Conservation (phyloP, 805 yeast species). For the Pichia manshurica region DNA sequence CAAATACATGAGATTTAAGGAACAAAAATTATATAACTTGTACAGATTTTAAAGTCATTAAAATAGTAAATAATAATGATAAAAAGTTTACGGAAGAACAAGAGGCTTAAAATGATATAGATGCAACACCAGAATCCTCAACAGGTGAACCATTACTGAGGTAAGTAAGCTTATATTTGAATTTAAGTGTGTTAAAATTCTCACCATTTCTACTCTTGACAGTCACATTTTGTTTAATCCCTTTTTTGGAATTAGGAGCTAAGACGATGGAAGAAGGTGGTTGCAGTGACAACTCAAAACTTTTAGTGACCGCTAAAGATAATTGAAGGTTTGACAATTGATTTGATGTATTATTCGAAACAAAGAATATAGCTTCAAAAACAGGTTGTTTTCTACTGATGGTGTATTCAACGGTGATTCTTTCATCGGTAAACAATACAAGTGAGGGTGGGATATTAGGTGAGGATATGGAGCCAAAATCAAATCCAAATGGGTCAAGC, state of each 20-base stretch:
- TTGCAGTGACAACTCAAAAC: constrained; percentile 24
- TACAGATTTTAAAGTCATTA: too few relatives aligned
- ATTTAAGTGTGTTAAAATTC: constrained; percentile 36
- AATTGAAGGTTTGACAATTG: constrained; percentile 45
- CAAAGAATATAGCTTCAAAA: constrained; percentile 19
- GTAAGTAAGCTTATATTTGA: constrained; percentile 72
- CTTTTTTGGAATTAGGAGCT: constrained; percentile 16
- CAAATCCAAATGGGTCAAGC: constrained; percentile 33
- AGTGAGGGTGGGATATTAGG: background rate
- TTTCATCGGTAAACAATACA: constrained; percentile 17
- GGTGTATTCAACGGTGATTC: constrained; percentile 24
- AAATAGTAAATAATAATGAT: too few relatives aligned
- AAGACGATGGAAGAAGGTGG: constrained; percentile 23
- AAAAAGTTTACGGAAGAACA: too few relatives aligned
- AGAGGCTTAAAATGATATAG: constrained; percentile 9
- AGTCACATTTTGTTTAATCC: constrained; percentile 24
- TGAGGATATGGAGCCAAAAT: constrained; percentile 19
- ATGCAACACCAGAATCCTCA: constrained; percentile 55
- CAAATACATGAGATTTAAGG: too few relatives aligned
- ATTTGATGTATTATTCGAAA: constrained; percentile 32
- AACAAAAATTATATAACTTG: too few relatives aligned
- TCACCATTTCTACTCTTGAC: constrained; percentile 20
- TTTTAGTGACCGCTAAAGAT: constrained; percentile 32
- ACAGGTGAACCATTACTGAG: constrained; percentile 38
- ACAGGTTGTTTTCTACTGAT: constrained; percentile 17